Conservation (phyloP, 108 stramenopile species). For the Discostella pseudostelligera region DNA sequence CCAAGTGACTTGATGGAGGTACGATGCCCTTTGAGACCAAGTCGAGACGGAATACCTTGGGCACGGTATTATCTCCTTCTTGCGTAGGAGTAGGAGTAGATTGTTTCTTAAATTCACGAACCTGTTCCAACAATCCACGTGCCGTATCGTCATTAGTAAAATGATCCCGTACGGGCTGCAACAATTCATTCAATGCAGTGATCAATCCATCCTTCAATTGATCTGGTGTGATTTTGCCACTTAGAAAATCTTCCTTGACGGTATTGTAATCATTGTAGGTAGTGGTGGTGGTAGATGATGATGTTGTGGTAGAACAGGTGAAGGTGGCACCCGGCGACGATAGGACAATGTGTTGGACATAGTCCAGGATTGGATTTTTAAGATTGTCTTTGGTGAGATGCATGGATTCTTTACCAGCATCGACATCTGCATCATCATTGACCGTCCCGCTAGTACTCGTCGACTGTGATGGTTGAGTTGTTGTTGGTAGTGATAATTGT, state of each 20-base stretch:
- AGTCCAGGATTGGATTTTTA: constrained; percentile 97
- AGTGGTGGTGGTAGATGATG: no score
- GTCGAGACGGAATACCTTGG: constrained; percentile 66
- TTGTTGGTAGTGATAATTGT: no score
- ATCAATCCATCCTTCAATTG: constrained; percentile 82
- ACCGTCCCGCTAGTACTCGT: neutral
- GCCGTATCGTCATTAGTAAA: constrained; percentile 86
- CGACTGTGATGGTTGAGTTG: constrained; percentile 14
- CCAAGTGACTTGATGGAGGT: constrained; percentile 66
- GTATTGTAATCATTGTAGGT: constrained; percentile 62
- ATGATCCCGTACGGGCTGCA: constrained; percentile 97
- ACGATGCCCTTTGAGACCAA: constrained; percentile 60
- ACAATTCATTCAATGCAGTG: constrained; percentile 79
- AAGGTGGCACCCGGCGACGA: constrained; percentile 67
- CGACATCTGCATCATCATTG: constrained; percentile 19
- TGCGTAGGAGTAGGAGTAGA: neutral
- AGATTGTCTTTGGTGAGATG: constrained; percentile 74
- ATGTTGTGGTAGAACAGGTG: no score
- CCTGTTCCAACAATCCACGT: constrained; percentile 83
- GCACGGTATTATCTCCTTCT: constrained; percentile 33
- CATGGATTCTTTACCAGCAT: constrained; percentile 89
- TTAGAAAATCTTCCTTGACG: constrained; percentile 83
- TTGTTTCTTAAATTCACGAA: constrained; percentile 81
- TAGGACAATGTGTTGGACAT: constrained; percentile 94
- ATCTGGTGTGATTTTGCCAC: constrained; percentile 70